phyloP scores from a whole-genome alignment of 305 asterid species.

The Ajuga reptans region DNA sequence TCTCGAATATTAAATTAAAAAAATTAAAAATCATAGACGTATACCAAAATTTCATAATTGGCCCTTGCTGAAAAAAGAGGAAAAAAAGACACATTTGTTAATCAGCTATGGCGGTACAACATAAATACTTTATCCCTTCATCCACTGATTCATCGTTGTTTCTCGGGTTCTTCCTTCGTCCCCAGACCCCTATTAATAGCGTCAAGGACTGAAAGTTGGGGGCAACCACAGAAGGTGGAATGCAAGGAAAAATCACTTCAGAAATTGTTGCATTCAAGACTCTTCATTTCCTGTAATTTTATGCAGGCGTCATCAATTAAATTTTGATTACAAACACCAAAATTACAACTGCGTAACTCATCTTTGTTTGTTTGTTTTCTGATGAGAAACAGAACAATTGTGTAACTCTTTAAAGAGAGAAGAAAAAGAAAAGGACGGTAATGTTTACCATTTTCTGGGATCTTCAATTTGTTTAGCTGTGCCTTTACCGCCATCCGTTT shows the following conservation, averaged over 20 bases:
- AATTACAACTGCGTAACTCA: background rate
- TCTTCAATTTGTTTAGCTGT: slow-evolving; percentile 28
- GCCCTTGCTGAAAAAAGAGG: background rate
- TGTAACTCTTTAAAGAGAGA: background rate
- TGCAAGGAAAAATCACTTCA: background rate
- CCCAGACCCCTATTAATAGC: background rate
- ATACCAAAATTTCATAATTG: background rate
- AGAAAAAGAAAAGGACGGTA: background rate
- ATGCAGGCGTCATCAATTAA: slow-evolving; percentile 10
- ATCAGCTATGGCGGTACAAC: background rate
- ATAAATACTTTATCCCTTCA: background rate
- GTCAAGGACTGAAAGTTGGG: background rate
- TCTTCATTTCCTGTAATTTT: slow-evolving; percentile 30
- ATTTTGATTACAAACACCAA: slow-evolving; percentile 1
- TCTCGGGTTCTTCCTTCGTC: background rate
- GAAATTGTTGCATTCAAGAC: background rate
- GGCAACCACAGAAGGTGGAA: background rate
- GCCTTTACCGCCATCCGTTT: slow-evolving; percentile 36
- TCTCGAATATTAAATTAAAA: background rate
- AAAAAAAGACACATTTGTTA: background rate
- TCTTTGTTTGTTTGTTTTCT: background rate
- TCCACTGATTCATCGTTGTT: background rate
- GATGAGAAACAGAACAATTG: no score
- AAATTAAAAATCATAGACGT: background rate
- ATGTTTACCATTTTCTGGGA: slow-evolving; percentile 32